Conservation (phyloP, 176 grass and related monocot species). For the Carex myosuroides region DNA sequence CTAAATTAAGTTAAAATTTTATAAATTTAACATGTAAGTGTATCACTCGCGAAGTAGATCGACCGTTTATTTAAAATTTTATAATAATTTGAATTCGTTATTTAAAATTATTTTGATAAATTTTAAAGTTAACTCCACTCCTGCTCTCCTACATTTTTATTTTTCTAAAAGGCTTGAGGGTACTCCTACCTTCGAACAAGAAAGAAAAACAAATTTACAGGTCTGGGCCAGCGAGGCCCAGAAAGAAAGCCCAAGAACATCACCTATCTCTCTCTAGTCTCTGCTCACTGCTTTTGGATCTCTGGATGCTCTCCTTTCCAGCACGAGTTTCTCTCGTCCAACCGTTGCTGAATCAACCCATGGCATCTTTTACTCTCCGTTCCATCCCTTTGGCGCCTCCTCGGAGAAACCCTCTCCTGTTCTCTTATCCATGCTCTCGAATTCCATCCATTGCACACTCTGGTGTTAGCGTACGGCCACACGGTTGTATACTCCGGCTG, state of each 20-base stretch:
- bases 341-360: not conserved
- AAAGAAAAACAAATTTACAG: not conserved
- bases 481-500: not conserved
- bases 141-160: too few relatives aligned
- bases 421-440: not conserved
- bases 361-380: conserved; percentile 2
- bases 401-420: not conserved
- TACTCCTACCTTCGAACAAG: too few relatives aligned
- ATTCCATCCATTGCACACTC: not conserved
- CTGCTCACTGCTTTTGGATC: not conserved
- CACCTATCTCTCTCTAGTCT: not conserved
- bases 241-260: not conserved
- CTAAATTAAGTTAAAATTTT: too few relatives aligned
- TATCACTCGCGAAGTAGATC: too few relatives aligned
- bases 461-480: not conserved
- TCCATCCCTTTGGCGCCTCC: not conserved
- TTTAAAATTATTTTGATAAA: too few relatives aligned
- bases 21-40: too few relatives aligned
- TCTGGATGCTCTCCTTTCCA: not conserved
- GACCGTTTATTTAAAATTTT: too few relatives aligned
- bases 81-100: too few relatives aligned
- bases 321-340: not conserved
- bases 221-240: not conserved
- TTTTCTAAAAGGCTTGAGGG: too few relatives aligned
- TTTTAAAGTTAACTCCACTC: too few relatives aligned